phyloP scores from a whole-genome alignment of 2,329 filamentous ascomycete species.

The Teratosphaeria zuluensis region DNA sequence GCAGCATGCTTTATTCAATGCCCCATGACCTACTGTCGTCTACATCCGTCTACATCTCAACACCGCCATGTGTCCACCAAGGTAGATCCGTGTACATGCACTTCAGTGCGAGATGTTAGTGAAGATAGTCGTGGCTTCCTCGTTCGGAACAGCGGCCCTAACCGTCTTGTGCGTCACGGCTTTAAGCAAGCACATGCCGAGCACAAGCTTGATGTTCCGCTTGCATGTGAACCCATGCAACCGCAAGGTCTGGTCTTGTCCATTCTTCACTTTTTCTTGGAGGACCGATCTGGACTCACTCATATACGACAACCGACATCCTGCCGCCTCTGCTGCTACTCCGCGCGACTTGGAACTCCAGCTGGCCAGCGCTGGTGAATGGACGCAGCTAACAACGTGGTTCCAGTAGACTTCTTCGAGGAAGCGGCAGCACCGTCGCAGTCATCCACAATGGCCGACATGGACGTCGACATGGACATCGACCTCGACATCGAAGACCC shows the following conservation, averaged over 20 bases:
- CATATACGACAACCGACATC: not conserved
- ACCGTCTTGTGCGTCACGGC: not conserved
- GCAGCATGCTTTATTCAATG: no score
- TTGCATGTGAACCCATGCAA: not conserved
- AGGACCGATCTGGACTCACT: not conserved
- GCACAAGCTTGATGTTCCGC: not conserved
- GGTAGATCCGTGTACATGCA: not conserved
- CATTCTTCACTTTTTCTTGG: not conserved
- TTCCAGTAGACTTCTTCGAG: not conserved
- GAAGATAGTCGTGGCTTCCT: not conserved
- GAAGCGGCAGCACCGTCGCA: not conserved
- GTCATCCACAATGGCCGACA: not conserved
- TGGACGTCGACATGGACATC: slow-evolving; percentile 26
- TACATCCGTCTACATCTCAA: no score
- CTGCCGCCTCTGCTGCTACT: not conserved
- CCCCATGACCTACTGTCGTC: no score
- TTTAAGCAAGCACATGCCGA: not conserved
- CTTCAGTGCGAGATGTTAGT: not conserved
- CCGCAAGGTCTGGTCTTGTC: not conserved
- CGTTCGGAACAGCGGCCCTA: not conserved
- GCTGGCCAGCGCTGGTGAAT: not conserved
- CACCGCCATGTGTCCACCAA: no score
- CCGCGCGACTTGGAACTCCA: not conserved
- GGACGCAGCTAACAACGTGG: slow-evolving; percentile 1
- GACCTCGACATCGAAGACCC: slow-evolving; percentile 19